A percentile compares a stretch with the other conserved stretches of the same genome.
Conservation (phyloP, 169 alveolate genomes). For the Hammondia hammondi region DNA sequence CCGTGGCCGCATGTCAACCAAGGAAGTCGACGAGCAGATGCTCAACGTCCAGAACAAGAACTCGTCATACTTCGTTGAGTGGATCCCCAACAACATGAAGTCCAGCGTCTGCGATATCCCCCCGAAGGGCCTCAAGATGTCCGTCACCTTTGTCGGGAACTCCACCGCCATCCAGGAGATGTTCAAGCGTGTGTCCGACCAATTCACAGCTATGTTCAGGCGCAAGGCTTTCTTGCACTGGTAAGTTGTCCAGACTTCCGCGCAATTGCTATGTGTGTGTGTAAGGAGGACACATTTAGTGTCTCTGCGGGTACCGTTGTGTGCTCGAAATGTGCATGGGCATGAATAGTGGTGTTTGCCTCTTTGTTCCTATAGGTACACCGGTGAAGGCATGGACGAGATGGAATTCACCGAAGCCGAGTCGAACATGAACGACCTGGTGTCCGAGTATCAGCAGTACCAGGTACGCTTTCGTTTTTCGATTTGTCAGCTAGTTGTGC, state of each 20-base stretch:
- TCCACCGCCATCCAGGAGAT: conserved; percentile 97
- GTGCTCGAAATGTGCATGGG: background rate
- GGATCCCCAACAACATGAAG: conserved; percentile 98
- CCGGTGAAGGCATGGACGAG: conserved; percentile 99
- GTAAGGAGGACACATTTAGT: background rate
- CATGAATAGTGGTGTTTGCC: too few relatives aligned
- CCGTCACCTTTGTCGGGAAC: conserved; percentile 96
- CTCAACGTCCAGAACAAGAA: conserved; percentile 96
- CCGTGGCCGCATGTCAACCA: conserved; percentile 98
- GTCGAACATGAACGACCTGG: conserved; percentile 96
- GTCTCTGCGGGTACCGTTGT: background rate
- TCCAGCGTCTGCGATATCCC: conserved; percentile 98
- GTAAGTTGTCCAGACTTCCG: conserved; percentile 70
- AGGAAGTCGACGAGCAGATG: conserved; percentile 99
- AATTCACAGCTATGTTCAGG: conserved; percentile 97
- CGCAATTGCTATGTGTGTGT: background rate
- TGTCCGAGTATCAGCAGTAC: conserved; percentile 97
- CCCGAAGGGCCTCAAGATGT: conserved; percentile 97
- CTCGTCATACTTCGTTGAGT: conserved; percentile 97
- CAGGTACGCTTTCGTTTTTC: conserved; percentile 80
- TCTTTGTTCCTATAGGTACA: conserved; percentile 70
- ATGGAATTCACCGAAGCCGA: conserved; percentile 99
- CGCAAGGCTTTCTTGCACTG: conserved; percentile 98
- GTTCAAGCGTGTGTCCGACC: conserved; percentile 97
- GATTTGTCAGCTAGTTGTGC: conserved; percentile 74